These are phyloP conservation scores for Mycena leptocephala DNA, from an alignment of 768 basidiomycete species.

Conservation along the genomic window DNA sequence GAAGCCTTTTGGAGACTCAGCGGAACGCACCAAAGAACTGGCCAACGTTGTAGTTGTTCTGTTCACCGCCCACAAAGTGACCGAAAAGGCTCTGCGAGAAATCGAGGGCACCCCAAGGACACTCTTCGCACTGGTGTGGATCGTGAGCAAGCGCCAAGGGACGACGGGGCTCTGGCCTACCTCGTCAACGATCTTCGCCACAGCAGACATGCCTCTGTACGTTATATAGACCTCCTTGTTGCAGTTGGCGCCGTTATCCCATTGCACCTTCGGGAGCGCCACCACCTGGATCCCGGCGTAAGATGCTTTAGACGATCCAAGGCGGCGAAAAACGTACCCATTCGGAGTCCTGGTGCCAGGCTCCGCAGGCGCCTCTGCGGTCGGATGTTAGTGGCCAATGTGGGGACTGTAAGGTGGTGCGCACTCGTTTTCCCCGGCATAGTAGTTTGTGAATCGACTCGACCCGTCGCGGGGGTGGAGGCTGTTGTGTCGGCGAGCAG, in stretches of 20 bases:
- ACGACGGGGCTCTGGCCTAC: slow-evolving; percentile 27
- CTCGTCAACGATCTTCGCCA: slow-evolving; percentile 54
- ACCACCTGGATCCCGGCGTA: slow-evolving; percentile 19
- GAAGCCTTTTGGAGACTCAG: not conserved
- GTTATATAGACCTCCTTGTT: slow-evolving; percentile 55
- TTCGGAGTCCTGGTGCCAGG: slow-evolving; percentile 6
- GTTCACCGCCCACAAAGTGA: slow-evolving; percentile 47
- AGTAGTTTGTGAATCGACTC: slow-evolving; percentile 25
- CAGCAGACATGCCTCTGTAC: slow-evolving; percentile 44
- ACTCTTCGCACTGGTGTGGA: slow-evolving; percentile 48
- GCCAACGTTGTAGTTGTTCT: slow-evolving; percentile 16
- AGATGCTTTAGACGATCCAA: not conserved
- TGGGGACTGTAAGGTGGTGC: not conserved
- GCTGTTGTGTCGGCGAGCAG: not conserved
- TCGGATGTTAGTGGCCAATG: not conserved
- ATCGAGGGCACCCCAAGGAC: slow-evolving; percentile 54
- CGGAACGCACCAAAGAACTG: slow-evolving; percentile 1
- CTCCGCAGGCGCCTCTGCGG: slow-evolving; percentile 23
- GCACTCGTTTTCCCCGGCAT: not conserved
- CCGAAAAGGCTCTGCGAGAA: slow-evolving; percentile 57
- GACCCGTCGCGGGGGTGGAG: not conserved
- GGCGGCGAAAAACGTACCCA: not conserved
- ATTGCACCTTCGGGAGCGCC: slow-evolving; percentile 38
- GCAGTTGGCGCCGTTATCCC: slow-evolving; percentile 47
- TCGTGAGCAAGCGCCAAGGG: not conserved